Base-by-base conservation (phyloP, 805 yeast genomes). In the Blastobotrys mokoenaii region DNA sequence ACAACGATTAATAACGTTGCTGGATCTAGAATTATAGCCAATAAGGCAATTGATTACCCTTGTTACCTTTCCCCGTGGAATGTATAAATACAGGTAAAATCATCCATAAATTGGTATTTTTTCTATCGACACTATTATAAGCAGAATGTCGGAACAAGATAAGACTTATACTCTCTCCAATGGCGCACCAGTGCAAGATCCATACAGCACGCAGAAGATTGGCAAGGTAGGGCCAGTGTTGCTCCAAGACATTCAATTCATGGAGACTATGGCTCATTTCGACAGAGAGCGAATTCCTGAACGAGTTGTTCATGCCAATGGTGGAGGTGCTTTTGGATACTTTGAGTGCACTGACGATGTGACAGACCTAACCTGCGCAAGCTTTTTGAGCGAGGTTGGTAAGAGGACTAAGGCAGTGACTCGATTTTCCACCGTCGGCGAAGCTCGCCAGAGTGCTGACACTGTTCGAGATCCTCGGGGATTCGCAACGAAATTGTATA, bases 401-500 rank as follows among this genome's bases (percentile, higher is more conserved):
- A 85, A 84, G 69, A 83, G 79, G 67, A 84, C 95, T 32, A 77
- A 76, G 60, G 73, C 79, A 49, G 62, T 77, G 44, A 61, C 70
- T 33, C 71, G 84, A 49, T 77, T 79, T 64, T 75, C 82, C 42
- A 79, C 84, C 16, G 86, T 80, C 33, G 84, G 83, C 49, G 84
- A 84, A 41, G 85, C 80, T 63, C 65, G 65, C 54, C 85, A 84
- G 40, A 69, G 82, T 31, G 74, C 84, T 8, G 86, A 80, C 55
- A 66, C 81, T 18, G 78, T 74, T 14, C 74, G 86, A 59, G 85
- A 80, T 57, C 85, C 85, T 38, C 72, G 85, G 58, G 86, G 86
- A 2, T 80, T 79, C 59, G 66, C 83, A 11, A 74, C 76, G 38
- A 80, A 80, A 64, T 66, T 80, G 51, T 76, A 75, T 66, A 80